Percentiles rank a stretch among this genome's conserved stretches.
phyloP scores from a whole-genome alignment of 2,329 filamentous ascomycete genomes.

The Clarireedia monteithiana region DNA sequence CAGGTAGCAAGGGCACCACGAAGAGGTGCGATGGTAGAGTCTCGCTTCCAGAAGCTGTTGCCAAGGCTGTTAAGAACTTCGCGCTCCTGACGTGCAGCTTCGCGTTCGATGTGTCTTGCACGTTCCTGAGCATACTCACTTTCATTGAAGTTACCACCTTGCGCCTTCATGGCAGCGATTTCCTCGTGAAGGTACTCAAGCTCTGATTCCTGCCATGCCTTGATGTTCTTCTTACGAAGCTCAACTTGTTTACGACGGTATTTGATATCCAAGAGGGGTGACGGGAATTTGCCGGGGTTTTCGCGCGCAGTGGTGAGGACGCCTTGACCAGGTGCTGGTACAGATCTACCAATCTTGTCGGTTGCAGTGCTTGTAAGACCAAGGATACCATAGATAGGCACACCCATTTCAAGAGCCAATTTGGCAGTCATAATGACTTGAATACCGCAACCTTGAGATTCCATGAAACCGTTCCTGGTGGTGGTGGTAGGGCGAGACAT shows the following conservation, averaged over 20 bases:
- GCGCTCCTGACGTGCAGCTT: slow-evolving; percentile 85
- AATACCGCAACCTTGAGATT: slow-evolving; percentile 96
- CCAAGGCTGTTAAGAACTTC: slow-evolving; percentile 87
- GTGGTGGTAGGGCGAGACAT: slow-evolving; percentile 98
- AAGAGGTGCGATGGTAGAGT: slow-evolving; percentile 86
- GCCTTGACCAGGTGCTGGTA: slow-evolving; percentile 93
- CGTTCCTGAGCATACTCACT: slow-evolving; percentile 81
- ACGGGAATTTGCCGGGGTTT: slow-evolving; percentile 84
- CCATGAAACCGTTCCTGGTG: slow-evolving; percentile 97
- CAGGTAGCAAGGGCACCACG: slow-evolving; percentile 94
- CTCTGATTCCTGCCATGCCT: slow-evolving; percentile 93
- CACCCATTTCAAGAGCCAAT: slow-evolving; percentile 95
- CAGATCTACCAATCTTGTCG: slow-evolving; percentile 97
- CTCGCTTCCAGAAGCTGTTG: slow-evolving; percentile 98
- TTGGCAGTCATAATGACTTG: slow-evolving; percentile 98
- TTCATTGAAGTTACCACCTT: slow-evolving; percentile 69
- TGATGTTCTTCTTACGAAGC: slow-evolving; percentile 87
- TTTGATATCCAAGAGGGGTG: slow-evolving; percentile 92
- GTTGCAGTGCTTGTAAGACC: slow-evolving; percentile 93
- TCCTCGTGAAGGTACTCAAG: slow-evolving; percentile 89
- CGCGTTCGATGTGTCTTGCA: slow-evolving; percentile 75
- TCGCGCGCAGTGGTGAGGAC: slow-evolving; percentile 93
- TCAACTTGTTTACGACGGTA: slow-evolving; percentile 95
- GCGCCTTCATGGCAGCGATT: slow-evolving; percentile 80
- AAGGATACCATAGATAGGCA: slow-evolving; percentile 92